Conservation (phyloP, 768 basidiomycete genomes). For the Exsudoporus frostii region DNA sequence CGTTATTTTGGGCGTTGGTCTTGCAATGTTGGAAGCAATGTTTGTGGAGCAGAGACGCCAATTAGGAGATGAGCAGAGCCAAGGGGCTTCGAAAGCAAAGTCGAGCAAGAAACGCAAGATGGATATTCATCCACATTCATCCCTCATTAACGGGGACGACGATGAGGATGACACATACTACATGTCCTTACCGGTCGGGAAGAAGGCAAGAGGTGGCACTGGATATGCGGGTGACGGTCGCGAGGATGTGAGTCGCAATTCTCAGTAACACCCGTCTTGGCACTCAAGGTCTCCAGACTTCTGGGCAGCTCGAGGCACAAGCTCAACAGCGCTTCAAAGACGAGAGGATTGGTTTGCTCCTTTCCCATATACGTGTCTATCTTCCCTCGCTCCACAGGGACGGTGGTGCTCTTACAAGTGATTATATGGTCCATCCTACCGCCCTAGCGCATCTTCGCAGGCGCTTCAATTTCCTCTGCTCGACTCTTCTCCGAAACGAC, state of each 20-base stretch:
- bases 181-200: slow-evolving; percentile 43
- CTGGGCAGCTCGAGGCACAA: slow-evolving; percentile 77
- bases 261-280: not conserved
- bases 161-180: slow-evolving; percentile 56
- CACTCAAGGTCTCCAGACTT: slow-evolving; percentile 46
- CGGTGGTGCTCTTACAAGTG: slow-evolving; percentile 77
- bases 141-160: slow-evolving; percentile 36
- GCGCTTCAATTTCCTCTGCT: slow-evolving; percentile 86
- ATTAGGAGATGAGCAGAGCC: slow-evolving; percentile 24
- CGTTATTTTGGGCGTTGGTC: slow-evolving; percentile 84
- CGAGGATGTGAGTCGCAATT: slow-evolving; percentile 70
- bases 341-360: slow-evolving; percentile 62
- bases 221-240: slow-evolving; percentile 83
- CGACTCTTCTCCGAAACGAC: slow-evolving; percentile 84
- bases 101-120: slow-evolving; percentile 43
- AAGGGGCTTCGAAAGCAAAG: slow-evolving; percentile 26
- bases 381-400: slow-evolving; percentile 77
- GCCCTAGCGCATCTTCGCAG: slow-evolving; percentile 88
- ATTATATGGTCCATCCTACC: slow-evolving; percentile 91
- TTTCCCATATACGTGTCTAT: slow-evolving; percentile 73
- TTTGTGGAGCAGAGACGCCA: slow-evolving; percentile 56
- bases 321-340: slow-evolving; percentile 74
- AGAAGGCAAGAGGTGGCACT: slow-evolving; percentile 73
- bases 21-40: slow-evolving; percentile 77
- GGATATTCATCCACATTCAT: slow-evolving; percentile 25